Percentiles rank a stretch among this genome's conserved stretches.
Evolutionary conservation across 192 early-diverging fungal species (phyloP).

Genomic region (Jimgerdemannia lactiflua): DNA sequence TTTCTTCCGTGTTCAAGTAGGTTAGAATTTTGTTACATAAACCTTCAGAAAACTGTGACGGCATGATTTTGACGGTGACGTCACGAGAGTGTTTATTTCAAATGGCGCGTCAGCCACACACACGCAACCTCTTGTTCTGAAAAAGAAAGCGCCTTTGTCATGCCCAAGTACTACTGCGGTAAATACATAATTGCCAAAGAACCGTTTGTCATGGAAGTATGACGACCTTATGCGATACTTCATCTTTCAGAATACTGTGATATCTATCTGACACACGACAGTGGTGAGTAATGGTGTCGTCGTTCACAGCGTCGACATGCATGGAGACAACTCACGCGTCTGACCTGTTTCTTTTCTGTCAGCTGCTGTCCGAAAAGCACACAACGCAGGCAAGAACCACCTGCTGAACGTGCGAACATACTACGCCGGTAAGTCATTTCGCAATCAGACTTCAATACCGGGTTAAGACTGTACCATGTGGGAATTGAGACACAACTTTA

Average conservation of each 20-base stretch:
- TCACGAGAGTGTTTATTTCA: not conserved
- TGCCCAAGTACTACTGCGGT: slow-evolving; percentile 96
- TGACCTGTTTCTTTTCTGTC: slow-evolving; percentile 27
- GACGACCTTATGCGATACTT: not conserved
- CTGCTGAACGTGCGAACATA: slow-evolving; percentile 88
- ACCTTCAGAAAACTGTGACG: not conserved
- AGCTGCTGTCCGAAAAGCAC: slow-evolving; percentile 85
- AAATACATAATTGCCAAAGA: slow-evolving; percentile 7
- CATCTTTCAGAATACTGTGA: slow-evolving; percentile 85
- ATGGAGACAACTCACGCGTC: not conserved
- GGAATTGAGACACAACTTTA: not conserved
- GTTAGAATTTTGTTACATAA: not conserved
- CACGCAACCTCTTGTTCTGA: too few species aligned
- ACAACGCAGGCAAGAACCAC: slow-evolving; percentile 96
- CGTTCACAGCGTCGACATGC: not conserved
- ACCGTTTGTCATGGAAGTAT: too few species aligned
- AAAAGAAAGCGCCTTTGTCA: slow-evolving; percentile 16
- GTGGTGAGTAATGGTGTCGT: slow-evolving; percentile 21
- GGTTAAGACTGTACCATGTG: not conserved
- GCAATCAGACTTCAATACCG: not conserved
- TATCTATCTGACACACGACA: slow-evolving; percentile 93
- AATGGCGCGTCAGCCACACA: not conserved
- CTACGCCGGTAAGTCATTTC: slow-evolving; percentile 59
- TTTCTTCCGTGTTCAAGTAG: not conserved
- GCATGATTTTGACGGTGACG: not conserved